Base-by-base conservation (phyloP, 2,329 filamentous ascomycete genomes). In the Falciphora oryzae region DNA sequence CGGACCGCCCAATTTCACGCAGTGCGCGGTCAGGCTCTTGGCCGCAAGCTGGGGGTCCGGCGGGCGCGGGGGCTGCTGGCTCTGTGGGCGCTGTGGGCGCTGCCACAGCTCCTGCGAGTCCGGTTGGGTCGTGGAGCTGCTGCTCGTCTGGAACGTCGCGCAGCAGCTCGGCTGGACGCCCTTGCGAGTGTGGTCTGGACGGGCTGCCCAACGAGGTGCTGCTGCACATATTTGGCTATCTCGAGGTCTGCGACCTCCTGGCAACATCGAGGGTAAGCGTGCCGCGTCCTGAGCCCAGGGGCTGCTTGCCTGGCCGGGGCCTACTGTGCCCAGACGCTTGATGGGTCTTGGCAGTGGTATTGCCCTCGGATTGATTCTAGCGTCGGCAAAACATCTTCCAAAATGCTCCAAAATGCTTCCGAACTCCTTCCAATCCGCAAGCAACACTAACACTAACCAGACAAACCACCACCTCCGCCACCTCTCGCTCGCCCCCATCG, bases 401-500 rank as follows among this genome's bases (percentile, higher is more conserved):
- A n/a, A n/a, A n/a, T n/a, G n/a, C n/a, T n/a, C n/a, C n/a, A n/a
- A n/a, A n/a, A n/a, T n/a, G n/a, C n/a, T n/a, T n/a, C n/a, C n/a
- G n/a, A n/a, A n/a, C n/a, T n/a, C n/a, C n/a, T n/a, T n/a, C n/a
- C n/a, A n/a, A n/a, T n/a, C n/a, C n/a, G n/a, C n/a, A n/a, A n/a
- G n/a, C n/a, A n/a, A n/a, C 4, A 11, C 44, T n/a, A 22, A n/a
- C 25, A n/a, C n/a, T 6, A 53, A 29, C 64, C 72, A 89, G 87
- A 84, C 83, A 56, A 88, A 80, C 66, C 88, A 84, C 71, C 82
- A 82, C 66, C 80, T 92, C 63, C 86, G 88, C 68, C 73, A 75
- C 58, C 80, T 91, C 61, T 86, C 85, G 29, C 79, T 86, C 58
- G 81, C 87, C 57, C 89, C 88, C n/a, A 79, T 90, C 64, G 77